These are phyloP conservation scores for Kalanchoe fedtschenkoi DNA, from an alignment of 164 flowering plant species.

Conservation along the genomic window DNA sequence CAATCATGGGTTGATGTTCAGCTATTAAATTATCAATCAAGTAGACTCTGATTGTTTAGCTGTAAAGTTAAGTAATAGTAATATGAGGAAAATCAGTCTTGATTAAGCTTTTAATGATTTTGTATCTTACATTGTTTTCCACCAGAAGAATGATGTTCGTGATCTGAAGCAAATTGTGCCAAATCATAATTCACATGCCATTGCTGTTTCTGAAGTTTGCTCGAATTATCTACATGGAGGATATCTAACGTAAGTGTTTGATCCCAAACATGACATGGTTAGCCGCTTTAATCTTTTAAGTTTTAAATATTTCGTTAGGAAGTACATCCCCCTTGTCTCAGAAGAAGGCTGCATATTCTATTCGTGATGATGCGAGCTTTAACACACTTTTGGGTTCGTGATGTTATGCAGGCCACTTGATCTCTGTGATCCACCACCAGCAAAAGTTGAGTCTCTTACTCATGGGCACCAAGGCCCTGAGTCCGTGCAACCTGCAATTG, in stretches of 20 bases:
- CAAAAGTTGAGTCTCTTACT: slow-evolving; percentile 46
- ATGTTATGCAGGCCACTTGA: slow-evolving; percentile 73
- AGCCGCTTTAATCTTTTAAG: not conserved
- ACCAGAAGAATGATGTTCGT: not conserved
- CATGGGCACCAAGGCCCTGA: slow-evolving; percentile 56
- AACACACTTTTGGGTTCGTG: slow-evolving; percentile 2
- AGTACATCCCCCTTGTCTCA: not conserved
- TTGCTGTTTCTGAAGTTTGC: slow-evolving; percentile 53
- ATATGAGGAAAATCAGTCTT: not conserved
- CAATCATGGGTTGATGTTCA: not conserved
- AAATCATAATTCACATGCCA: slow-evolving; percentile 49
- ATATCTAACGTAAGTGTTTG: slow-evolving; percentile 49
- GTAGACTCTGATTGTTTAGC: not conserved
- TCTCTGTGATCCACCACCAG: slow-evolving; percentile 48
- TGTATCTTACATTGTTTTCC: not conserved
- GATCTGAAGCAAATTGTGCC: slow-evolving; percentile 12
- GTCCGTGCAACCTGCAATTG: slow-evolving; percentile 28
- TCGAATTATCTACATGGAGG: slow-evolving; percentile 48
- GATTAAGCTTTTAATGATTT: not conserved
- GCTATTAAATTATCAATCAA: not conserved
- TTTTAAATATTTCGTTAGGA: not conserved
- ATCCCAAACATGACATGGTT: not conserved
- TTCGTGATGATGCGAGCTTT: not conserved
- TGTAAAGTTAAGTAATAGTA: not conserved
- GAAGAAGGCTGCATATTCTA: not conserved